These are phyloP conservation scores for Chlamydomonas eustigma DNA, from an alignment of 139 green algal genomes.

Conservation along the genomic window DNA sequence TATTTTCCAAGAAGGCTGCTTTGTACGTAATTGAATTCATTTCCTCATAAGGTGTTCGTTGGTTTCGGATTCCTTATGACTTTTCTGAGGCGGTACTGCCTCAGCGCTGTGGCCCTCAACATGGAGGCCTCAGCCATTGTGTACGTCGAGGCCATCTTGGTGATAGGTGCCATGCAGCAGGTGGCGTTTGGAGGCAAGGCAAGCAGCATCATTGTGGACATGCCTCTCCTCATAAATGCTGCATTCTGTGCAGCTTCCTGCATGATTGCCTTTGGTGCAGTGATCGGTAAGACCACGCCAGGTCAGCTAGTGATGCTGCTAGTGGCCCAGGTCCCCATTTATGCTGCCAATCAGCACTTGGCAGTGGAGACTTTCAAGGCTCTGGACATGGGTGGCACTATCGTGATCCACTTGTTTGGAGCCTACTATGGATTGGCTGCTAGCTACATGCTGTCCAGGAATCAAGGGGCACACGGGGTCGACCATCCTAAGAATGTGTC, in stretches of 20 bases:
- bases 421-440: constrained; percentile 33
- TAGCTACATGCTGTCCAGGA: constrained; percentile 17
- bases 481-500: constrained; percentile 30
- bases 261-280: constrained; percentile 65
- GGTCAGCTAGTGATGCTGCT: constrained; percentile 54
- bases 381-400: constrained; percentile 46
- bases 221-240: constrained; percentile 49
- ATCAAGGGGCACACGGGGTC: constrained; percentile 5
- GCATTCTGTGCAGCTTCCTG: constrained; percentile 46
- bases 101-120: constrained; percentile 54
- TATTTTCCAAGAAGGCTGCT: neutral
- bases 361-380: constrained; percentile 30
- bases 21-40: neutral
- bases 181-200: neutral
- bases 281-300: constrained; percentile 58
- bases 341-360: constrained; percentile 44
- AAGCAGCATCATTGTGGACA: constrained; percentile 22
- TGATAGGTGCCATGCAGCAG: constrained; percentile 40
- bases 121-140: constrained; percentile 46
- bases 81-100: constrained; percentile 53
- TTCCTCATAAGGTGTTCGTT: constrained; percentile 43
- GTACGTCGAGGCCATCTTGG: constrained; percentile 43
- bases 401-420: constrained; percentile 37
- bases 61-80: constrained; percentile 68
- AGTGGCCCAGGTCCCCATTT: constrained; percentile 45